Conservation (phyloP, 1,284 basidiomycete species). For the Cystobasidium pallidum region DNA sequence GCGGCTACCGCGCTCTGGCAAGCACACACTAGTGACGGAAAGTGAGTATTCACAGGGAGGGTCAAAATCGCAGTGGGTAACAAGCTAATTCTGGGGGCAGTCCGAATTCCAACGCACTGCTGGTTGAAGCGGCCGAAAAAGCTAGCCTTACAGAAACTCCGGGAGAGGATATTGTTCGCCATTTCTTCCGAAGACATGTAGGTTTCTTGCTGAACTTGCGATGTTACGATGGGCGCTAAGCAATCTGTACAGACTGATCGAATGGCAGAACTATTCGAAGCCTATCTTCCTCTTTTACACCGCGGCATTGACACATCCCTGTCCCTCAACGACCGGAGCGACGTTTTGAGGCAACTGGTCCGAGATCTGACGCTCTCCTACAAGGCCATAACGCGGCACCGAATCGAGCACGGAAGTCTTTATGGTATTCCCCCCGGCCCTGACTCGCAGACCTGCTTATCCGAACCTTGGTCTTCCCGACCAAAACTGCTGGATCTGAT, state of each 20-base stretch:
- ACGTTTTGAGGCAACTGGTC: slow-evolving; percentile 45
- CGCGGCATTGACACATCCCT: slow-evolving; percentile 67
- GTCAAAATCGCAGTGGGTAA: neutral
- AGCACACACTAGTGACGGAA: slow-evolving; percentile 68
- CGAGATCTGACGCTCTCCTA: slow-evolving; percentile 65
- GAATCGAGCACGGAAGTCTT: slow-evolving; percentile 68
- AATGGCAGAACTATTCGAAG: slow-evolving; percentile 50
- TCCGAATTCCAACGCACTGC: slow-evolving; percentile 50
- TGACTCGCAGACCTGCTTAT: slow-evolving; percentile 51
- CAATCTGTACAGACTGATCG: slow-evolving; percentile 44
- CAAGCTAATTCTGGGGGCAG: neutral
- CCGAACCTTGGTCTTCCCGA: slow-evolving; percentile 80
- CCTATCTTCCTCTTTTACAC: slow-evolving; percentile 57
- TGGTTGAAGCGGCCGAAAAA: slow-evolving; percentile 62
- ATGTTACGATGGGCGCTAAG: slow-evolving; percentile 1
- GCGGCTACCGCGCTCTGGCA: slow-evolving; percentile 83
- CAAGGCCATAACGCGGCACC: slow-evolving; percentile 72
- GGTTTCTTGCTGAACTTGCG: slow-evolving; percentile 34
- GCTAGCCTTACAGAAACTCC: neutral
- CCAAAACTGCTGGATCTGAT: slow-evolving; percentile 70
- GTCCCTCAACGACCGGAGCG: slow-evolving; percentile 55
- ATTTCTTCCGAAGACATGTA: slow-evolving; percentile 79
- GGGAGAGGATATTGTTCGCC: slow-evolving; percentile 76
- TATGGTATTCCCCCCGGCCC: slow-evolving; percentile 73
- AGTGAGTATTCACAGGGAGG: slow-evolving; percentile 52